Conservation (phyloP, 169 alveolate species). For the Plasmodium relictum region DNA sequence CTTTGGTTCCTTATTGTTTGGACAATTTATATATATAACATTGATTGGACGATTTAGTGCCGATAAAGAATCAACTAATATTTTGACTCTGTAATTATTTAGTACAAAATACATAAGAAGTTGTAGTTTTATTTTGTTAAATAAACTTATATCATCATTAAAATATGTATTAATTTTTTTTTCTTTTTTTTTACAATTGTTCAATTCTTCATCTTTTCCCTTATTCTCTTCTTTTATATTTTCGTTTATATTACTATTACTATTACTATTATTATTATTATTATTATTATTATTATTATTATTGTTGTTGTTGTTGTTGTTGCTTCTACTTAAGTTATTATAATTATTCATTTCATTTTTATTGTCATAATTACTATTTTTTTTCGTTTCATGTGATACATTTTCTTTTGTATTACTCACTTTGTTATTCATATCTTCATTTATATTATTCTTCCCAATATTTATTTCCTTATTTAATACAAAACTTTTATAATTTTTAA, state of each 20-base stretch:
- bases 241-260: neutral
- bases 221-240: neutral
- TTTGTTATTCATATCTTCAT: neutral
- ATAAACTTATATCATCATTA: conserved; percentile 72
- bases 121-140: conserved; percentile 66
- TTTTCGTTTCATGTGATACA: neutral
- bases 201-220: neutral
- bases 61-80: conserved; percentile 80
- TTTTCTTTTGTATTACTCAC: neutral
- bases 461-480: conserved; percentile 7
- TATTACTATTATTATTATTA: neutral
- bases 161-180: conserved; percentile 35
- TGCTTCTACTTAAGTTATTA: neutral
- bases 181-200: conserved; percentile 16
- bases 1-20: conserved; percentile 53
- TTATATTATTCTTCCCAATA: neutral
- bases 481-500: conserved; percentile 30
- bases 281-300: neutral
- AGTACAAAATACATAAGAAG: conserved; percentile 70
- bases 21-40: conserved; percentile 79
- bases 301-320: neutral
- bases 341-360: neutral
- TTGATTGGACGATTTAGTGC: conserved; percentile 83
- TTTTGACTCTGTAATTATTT: conserved; percentile 80
- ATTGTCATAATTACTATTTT: neutral